These are phyloP conservation scores for Amylocystis lapponica DNA, from an alignment of 768 basidiomycete species.

Conservation along the genomic window DNA sequence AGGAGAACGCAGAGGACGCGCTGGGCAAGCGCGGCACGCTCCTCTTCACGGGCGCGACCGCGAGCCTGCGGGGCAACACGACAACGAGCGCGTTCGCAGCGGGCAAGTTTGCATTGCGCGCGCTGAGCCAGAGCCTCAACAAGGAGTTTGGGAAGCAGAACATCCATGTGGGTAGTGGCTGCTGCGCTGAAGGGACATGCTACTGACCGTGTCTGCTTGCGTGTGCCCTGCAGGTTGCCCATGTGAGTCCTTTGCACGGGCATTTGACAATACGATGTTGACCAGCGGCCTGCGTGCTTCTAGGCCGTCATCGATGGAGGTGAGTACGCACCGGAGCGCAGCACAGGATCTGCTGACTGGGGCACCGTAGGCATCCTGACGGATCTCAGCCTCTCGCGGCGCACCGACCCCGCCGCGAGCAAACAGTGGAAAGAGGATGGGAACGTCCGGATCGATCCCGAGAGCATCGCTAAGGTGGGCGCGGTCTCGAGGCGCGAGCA, in stretches of 20 bases:
- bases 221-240: slow-evolving; percentile 44
- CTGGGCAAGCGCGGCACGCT: slow-evolving; percentile 35
- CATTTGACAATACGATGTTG: not conserved
- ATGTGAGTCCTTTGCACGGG: slow-evolving; percentile 38
- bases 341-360: not conserved
- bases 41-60: slow-evolving; percentile 41
- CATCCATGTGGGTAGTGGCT: slow-evolving; percentile 30
- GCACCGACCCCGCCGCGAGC: slow-evolving; percentile 7
- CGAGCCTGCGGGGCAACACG: slow-evolving; percentile 33
- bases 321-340: slow-evolving; percentile 15
- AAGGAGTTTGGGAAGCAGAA: slow-evolving; percentile 41
- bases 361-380: slow-evolving; percentile 30
- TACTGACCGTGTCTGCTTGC: slow-evolving; percentile 2
- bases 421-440: slow-evolving; percentile 39
- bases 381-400: slow-evolving; percentile 26
- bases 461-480: slow-evolving; percentile 64
- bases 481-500: not conserved
- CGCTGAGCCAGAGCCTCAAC: slow-evolving; percentile 37
- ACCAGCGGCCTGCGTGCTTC: not conserved
- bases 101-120: slow-evolving; percentile 35
- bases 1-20: slow-evolving; percentile 24
- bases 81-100: slow-evolving; percentile 35
- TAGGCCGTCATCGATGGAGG: slow-evolving; percentile 70
- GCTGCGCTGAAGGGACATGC: not conserved
- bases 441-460: slow-evolving; percentile 49